These are phyloP conservation scores for Rhizopogon vulgaris DNA, from an alignment of 768 basidiomycete species.

Conservation along the genomic window DNA sequence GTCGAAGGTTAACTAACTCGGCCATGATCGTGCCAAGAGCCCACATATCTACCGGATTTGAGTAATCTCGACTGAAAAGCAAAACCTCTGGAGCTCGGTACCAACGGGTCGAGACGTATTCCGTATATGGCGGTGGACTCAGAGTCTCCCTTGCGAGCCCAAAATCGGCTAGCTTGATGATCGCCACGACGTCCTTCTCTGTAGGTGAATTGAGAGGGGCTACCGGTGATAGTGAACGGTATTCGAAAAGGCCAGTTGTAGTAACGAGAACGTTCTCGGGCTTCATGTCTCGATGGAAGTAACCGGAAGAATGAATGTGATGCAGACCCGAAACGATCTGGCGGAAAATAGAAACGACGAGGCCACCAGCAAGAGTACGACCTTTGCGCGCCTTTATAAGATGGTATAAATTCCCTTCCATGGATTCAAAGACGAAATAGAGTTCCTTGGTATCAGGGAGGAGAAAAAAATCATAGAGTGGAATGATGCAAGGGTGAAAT, in stretches of 20 bases:
- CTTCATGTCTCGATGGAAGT: slow-evolving; percentile 99
- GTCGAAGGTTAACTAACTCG: slow-evolving; percentile 90
- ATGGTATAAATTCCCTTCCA: slow-evolving; percentile 99
- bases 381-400: slow-evolving; percentile 97
- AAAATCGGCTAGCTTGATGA: slow-evolving; percentile 98
- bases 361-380: slow-evolving; percentile 91
- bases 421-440: slow-evolving; percentile 99
- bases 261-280: slow-evolving; percentile 98
- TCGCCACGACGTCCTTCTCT: slow-evolving; percentile 92
- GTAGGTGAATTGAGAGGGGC: slow-evolving; percentile 56
- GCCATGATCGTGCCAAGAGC: slow-evolving; percentile 98
- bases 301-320: slow-evolving; percentile 89
- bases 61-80: slow-evolving; percentile 87
- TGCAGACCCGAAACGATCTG: slow-evolving; percentile 88
- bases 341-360: slow-evolving; percentile 90
- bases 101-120: slow-evolving; percentile 99
- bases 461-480: slow-evolving; percentile 98
- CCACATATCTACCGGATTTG: slow-evolving; percentile 99
- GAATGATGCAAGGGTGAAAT: slow-evolving; percentile 95
- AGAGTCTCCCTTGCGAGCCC: slow-evolving; percentile 89
- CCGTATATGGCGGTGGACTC: slow-evolving; percentile 91
- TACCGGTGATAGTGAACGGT: slow-evolving; percentile 70
- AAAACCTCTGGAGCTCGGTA: slow-evolving; percentile 98
- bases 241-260: slow-evolving; percentile 92
- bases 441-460: slow-evolving; percentile 94